Evolutionary conservation across 768 basidiomycete species (phyloP), one percentile per base, ranked within the genome.

Genomic region (Tricholoma furcatifolium): DNA sequence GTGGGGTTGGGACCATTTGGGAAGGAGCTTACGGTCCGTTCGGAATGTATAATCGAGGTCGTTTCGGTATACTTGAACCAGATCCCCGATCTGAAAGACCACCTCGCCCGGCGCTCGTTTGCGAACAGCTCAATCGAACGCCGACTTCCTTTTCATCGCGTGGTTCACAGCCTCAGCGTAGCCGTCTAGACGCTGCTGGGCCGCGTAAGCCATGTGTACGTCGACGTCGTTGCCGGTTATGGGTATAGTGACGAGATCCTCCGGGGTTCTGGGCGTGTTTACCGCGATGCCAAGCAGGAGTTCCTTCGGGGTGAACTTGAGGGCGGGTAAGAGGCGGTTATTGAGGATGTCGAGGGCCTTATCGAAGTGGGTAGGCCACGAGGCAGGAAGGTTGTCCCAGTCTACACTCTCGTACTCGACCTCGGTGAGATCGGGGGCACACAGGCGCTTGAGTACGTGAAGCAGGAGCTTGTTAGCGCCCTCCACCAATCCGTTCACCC

Each of bases 351-450:
- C 36, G 3, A 69, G 50, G 0, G 71, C 71, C 1, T 47, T 35
- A 5, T 70, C 63, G 1, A 76, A 57, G 42, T 72, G 62, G 4
- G 59, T 51, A 7, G 70, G 63, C 74, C 73, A 76, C 1, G 43
- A 50, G 3, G 39, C 20, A 10, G 65, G 70, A 2, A 73, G 27
- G 24, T 53, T 34, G 20, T 64, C 53, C 50, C 31, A 51, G 8
- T 41, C 27, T 40, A 63, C 61, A 2, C 11, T 21, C 1, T 62
- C 46, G 7, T 56, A 59, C 15, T 43, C 27, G 18, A 42, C 40
- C 17, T 50, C 41, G 2, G 31, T 24, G 14, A 50, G 40, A n/a
- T 50, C 57, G 1, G 74, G 74, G 6, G 66, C 62, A 32, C 74
- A 74, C 4, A 75, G 47, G 0, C 64, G 38, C 17, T 60, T 59